These are phyloP conservation scores for Diaporthe capsici DNA, from an alignment of 2,329 filamentous ascomycete species.

Conservation along the genomic window DNA sequence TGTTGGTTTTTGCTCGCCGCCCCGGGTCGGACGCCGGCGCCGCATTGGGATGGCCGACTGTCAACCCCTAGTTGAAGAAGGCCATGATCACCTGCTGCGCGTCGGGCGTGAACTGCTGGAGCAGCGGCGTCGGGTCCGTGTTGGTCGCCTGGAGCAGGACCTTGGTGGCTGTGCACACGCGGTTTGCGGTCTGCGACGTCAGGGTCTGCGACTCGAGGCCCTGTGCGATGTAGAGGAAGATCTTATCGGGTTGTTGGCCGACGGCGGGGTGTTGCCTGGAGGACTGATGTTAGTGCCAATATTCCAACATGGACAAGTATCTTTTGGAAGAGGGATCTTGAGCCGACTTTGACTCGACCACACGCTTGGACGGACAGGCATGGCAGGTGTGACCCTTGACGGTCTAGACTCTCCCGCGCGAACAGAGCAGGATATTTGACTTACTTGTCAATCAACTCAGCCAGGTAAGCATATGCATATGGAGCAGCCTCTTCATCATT, in stretches of 20 bases:
- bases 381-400: neutral
- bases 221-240: constrained; percentile 88
- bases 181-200: constrained; percentile 83
- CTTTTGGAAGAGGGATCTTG: neutral
- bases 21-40: constrained; percentile 24
- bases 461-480: constrained; percentile 93
- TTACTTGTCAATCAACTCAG: constrained; percentile 94
- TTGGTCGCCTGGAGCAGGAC: constrained; percentile 80
- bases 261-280: constrained; percentile 89
- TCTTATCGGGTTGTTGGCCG: constrained; percentile 80
- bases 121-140: constrained; percentile 81
- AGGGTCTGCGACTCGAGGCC: constrained; percentile 93
- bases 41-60: constrained; percentile 12
- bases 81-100: constrained; percentile 84
- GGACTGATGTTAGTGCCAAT: constrained; percentile 30
- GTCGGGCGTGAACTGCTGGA: constrained; percentile 82
- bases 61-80: constrained; percentile 75
- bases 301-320: neutral
- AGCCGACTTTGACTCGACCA: neutral
- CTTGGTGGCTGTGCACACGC: constrained; percentile 85
- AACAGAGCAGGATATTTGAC: constrained; percentile 55
- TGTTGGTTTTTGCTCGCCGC: constrained; percentile 14
- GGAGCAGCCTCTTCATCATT: constrained; percentile 98
- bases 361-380: neutral
- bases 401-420: neutral